Evolutionary conservation across 768 basidiomycete genomes (phyloP).

Genomic region (Lactarius psammicola): DNA sequence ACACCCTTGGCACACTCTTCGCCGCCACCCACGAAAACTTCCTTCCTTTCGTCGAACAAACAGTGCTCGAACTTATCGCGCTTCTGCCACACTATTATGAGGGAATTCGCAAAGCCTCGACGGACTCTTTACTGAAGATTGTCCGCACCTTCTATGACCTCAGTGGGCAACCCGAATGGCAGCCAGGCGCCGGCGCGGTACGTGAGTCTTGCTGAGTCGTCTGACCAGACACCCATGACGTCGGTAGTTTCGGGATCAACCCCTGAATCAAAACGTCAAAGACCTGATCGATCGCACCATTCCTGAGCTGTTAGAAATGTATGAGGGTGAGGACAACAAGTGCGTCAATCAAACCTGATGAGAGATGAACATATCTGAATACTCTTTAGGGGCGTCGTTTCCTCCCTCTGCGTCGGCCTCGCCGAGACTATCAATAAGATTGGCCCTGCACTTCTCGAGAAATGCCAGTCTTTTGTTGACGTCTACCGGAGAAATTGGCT

Average conservation of each 20-base stretch:
- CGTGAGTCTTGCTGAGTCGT: constrained; percentile 33
- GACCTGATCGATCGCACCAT: constrained; percentile 77
- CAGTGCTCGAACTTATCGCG: constrained; percentile 71
- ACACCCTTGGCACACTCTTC: constrained; percentile 92
- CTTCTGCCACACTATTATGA: constrained; percentile 93
- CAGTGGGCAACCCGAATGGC: constrained; percentile 79
- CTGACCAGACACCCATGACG: background rate
- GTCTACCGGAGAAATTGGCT: constrained; percentile 18
- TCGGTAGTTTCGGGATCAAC: constrained; percentile 27
- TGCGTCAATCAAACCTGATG: constrained; percentile 45
- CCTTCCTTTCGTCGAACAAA: constrained; percentile 86
- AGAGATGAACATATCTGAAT: constrained; percentile 19
- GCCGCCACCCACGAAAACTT: constrained; percentile 77
- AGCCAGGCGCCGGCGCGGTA: constrained; percentile 65
- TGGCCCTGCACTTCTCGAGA: constrained; percentile 82
- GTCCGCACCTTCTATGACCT: constrained; percentile 91
- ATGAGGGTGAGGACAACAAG: constrained; percentile 96
- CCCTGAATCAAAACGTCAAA: constrained; percentile 66
- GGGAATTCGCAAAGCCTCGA: constrained; percentile 92
- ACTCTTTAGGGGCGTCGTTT: constrained; percentile 71
- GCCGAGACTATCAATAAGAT: constrained; percentile 91
- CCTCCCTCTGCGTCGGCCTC: constrained; percentile 81
- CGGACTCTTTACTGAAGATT: constrained; percentile 83
- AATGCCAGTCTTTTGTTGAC: constrained; percentile 47
- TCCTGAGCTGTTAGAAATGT: constrained; percentile 78